A percentile compares a stretch with the other conserved stretches of the same genome.
phyloP scores from a whole-genome alignment of 1,139 yeast species.

The Taphrina deformans region DNA sequence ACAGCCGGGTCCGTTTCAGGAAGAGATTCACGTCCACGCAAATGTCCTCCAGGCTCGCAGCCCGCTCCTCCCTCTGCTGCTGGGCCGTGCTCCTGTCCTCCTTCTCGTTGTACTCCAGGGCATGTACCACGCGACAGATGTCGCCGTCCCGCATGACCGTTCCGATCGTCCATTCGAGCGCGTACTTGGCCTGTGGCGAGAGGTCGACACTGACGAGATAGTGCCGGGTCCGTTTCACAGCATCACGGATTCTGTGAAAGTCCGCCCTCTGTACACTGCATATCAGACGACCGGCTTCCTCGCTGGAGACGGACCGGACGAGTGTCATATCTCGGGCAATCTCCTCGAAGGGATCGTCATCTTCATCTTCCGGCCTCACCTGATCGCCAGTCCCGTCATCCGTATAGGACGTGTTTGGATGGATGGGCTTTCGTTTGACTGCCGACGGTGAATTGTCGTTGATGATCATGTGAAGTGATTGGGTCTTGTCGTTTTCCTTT shows the following conservation, averaged over 20 bases:
- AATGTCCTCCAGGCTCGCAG: conserved; percentile 61
- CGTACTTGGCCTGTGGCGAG: conserved; percentile 80
- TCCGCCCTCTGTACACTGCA: conserved; percentile 73
- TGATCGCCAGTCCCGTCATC: conserved; percentile 1
- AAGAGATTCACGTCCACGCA: conserved; percentile 61
- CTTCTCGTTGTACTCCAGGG: conserved; percentile 58
- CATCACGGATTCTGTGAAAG: conserved; percentile 51
- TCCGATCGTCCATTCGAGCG: conserved; percentile 88
- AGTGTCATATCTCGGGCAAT: conserved; percentile 57
- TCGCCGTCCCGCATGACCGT: conserved; percentile 82
- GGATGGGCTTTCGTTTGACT: conserved; percentile 15
- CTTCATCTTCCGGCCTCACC: conserved; percentile 11
- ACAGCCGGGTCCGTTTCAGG: conserved; percentile 68
- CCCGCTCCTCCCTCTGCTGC: conserved; percentile 49
- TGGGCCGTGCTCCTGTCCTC: conserved; percentile 38
- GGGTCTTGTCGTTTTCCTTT: conserved; percentile 4
- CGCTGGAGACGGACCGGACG: conserved; percentile 52
- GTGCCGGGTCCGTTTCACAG: conserved; percentile 59
- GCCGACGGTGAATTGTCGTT: conserved; percentile 28
- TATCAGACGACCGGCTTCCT: conserved; percentile 54
- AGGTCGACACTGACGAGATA: conserved; percentile 77
- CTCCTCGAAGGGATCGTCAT: conserved; percentile 18
- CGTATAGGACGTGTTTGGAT: conserved; percentile 22
- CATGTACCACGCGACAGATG: conserved; percentile 75
- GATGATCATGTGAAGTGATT: conserved; percentile 8